Evolutionary conservation across 306 rosid species (phyloP), one percentile per base, ranked within the genome.

Genomic region (Boehmeria nivea): DNA sequence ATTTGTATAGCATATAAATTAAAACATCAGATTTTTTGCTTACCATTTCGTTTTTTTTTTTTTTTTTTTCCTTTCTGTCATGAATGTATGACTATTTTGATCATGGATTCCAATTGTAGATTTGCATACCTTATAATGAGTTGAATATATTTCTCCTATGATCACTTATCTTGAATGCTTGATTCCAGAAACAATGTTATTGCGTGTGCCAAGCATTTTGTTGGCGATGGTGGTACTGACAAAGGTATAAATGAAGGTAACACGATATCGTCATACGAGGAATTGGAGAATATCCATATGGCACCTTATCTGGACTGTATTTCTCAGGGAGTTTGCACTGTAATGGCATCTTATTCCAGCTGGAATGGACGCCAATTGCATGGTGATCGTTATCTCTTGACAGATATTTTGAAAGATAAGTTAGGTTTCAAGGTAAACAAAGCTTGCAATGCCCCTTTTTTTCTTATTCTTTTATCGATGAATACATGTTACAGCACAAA

Each of bases 131-230:
- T 33, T 43, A 11, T 38, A 6, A 37, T 46, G 18, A 14, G 4
- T 18, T 13, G 7, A 9, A 47, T 17, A 28, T 13, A 53, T 57
- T n/a, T n/a, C n/a, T 52, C 70, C 40, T 27, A 52, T 51, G n/a
- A 60, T 61, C 22, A n/a, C 33, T n/a, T 28, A 47, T n/a, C n/a
- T n/a, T n/a, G n/a, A n/a, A n/a, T 31, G 36, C 26, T 74, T 60
- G 58, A 27, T 50, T 63, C 48, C 91, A 86, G 95, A 79, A 80
- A 70, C 75, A 86, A 80, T 28, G 85, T 78, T 25, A 73, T 84
- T 40, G 95, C 95, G n/a, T 90, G 97, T 76, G 91, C 97, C 53
- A 90, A 90, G 73, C 97, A 90, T 82, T 90, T 86, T 80, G 89
- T 87, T 20, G 91, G 98, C 31, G 98, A 90, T 63, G 98, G 94